Base-by-base conservation (phyloP, 2,329 filamentous ascomycete genomes). In the Xylogone sp. region DNA sequence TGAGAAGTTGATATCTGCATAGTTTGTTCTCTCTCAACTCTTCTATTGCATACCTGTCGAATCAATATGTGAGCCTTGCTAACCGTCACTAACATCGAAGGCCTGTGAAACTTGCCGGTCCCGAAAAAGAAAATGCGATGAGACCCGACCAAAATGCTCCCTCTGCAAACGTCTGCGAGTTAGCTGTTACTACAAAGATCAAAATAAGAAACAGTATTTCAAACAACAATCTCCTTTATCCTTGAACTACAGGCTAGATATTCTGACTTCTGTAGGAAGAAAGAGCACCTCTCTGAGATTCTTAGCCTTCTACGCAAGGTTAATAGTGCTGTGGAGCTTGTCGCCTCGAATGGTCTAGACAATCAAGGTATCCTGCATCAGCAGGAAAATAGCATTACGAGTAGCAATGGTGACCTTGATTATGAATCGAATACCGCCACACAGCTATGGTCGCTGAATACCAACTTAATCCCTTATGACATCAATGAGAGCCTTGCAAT, bases 81-180 rank as follows among this genome's bases (percentile, higher is more conserved):
- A 18, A 39, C n/a, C 34, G n/a, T 16, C n/a, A 39, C 6, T 16
- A 16, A 18, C 13, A 18, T 9, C 34, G n/a, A 39, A 39, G 34
- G 13, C 34, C 34, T 39, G 34, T 16, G 12, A 39, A 16, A 39
- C 34, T 43, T 69, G 66, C 46, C 62, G 63, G 27, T 61, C 67
- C 48, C 56, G 66, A 20, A 47, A 45, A 24, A 48, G 55, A 13
- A 53, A 53, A 42, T 71, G 68, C 43, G 68, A 71, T 42, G 55
- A 67, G 31, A 58, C 57, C 1, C 62, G 59, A 3, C 70, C 69
- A 8, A 59, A 59, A 4, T 73, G 70, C 42, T 39, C 34, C 34
- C 34, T 39, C 5, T 39, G 34, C 34, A 39, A 39, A 39, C 10
- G n/a, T 5, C n/a, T 39, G 4, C 5, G 34, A 5, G n/a, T 39